Percentiles rank a stretch among this genome's conserved stretches.
Conservation (phyloP, 345 rosid species). For the Citrus hindsii region DNA sequence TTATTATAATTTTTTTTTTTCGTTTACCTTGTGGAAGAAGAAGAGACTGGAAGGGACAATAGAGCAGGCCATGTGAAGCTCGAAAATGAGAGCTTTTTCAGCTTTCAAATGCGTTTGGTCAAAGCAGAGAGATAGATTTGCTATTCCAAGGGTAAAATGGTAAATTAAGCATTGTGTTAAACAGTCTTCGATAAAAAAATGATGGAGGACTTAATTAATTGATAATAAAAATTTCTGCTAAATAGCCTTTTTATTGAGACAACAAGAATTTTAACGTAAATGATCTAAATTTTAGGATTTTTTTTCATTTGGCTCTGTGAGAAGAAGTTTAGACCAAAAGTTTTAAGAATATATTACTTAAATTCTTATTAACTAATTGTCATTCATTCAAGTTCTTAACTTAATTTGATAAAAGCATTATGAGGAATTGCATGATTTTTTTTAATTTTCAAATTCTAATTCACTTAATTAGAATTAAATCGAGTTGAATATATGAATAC, state of each 20-base stretch:
- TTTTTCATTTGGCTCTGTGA: neutral
- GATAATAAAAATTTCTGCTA: neutral
- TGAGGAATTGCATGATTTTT: too few species aligned
- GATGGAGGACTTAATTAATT: too few species aligned
- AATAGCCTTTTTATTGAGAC: too few species aligned
- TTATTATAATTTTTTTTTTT: too few species aligned
- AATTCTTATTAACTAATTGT: too few species aligned
- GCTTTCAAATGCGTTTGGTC: neutral
- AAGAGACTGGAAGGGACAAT: neutral
- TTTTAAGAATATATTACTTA: too few species aligned
- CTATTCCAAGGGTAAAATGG: neutral
- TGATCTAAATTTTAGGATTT: neutral
- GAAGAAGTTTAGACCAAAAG: neutral
- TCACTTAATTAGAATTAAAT: too few species aligned
- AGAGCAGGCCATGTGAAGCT: neutral
- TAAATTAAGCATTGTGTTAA: neutral
- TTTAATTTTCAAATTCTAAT: too few species aligned
- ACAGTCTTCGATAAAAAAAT: neutral
- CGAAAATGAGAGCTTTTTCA: neutral
- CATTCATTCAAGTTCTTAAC: too few species aligned
- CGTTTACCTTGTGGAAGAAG: constrained; percentile 4
- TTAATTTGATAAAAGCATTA: too few species aligned
- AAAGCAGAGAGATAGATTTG: neutral
- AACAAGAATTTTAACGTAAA: neutral
- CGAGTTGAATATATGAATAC: too few species aligned